Conservation (phyloP, 352 stramenopile species). For the Pythium chondricola region DNA sequence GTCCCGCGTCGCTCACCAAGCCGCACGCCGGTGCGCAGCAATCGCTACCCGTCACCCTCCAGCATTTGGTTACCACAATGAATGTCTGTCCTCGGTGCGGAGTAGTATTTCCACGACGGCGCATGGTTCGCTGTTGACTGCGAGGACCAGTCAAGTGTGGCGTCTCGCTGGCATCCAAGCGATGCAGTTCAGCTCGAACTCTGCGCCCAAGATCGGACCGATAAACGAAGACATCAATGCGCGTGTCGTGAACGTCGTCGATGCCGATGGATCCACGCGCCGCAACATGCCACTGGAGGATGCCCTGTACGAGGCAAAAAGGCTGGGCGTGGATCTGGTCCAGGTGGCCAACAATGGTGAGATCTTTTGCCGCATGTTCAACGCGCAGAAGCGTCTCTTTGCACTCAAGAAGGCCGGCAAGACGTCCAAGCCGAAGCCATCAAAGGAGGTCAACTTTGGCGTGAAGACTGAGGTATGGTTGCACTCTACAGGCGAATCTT, state of each 20-base stretch:
- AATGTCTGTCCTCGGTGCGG: neutral
- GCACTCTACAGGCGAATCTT: neutral
- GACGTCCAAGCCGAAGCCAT: conserved; percentile 52
- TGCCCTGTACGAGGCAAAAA: conserved; percentile 44
- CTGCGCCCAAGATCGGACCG: conserved; percentile 33
- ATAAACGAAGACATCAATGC: conserved; percentile 63
- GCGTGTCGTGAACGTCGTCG: conserved; percentile 44
- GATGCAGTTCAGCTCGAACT: conserved; percentile 5
- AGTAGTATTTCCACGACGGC: neutral
- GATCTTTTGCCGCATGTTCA: conserved; percentile 59
- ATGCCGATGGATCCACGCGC: conserved; percentile 42
- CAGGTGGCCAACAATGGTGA: conserved; percentile 48
- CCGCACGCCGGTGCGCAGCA: conserved; percentile 6
- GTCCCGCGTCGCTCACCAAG: neutral
- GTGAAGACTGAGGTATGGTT: conserved; percentile 71
- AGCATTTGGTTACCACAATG: neutral
- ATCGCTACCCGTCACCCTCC: neutral
- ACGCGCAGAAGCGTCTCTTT: conserved; percentile 71
- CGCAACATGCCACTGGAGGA: conserved; percentile 40
- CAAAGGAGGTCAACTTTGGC: conserved; percentile 68
- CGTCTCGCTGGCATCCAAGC: conserved; percentile 3
- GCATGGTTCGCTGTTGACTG: neutral
- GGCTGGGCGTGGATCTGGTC: conserved; percentile 59
- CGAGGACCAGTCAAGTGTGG: neutral
- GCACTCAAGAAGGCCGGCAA: conserved; percentile 62